Percentiles rank a stretch among this genome's conserved stretches.
Conservation (phyloP, 2,329 filamentous ascomycete species). For the Coniochaeta ligniaria region DNA sequence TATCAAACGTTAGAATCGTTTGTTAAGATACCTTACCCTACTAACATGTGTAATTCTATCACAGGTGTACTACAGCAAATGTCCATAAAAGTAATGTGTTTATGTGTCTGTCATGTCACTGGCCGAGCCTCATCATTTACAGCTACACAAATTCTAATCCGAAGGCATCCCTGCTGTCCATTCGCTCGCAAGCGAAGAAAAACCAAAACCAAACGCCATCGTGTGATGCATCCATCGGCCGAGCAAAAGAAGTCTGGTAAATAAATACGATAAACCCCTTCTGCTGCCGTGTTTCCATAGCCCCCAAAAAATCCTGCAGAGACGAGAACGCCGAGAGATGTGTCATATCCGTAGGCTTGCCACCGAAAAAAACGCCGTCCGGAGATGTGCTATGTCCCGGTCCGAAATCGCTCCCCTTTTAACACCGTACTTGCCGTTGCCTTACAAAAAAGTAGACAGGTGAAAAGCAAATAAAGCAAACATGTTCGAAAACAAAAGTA, state of each 20-base stretch:
- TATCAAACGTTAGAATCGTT: too few relatives aligned
- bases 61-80: too few relatives aligned
- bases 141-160: background rate
- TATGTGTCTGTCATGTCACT: too few relatives aligned
- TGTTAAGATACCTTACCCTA: too few relatives aligned
- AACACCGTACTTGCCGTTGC: background rate
- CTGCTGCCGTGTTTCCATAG: too few relatives aligned
- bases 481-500: background rate
- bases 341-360: background rate
- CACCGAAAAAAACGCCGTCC: background rate
- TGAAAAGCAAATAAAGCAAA: background rate
- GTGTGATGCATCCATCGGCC: background rate
- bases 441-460: background rate
- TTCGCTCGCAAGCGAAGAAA: background rate
- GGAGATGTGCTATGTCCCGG: background rate
- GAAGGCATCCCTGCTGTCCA: background rate
- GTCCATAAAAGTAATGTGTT: too few relatives aligned
- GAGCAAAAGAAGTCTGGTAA: background rate
- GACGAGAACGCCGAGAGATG: background rate
- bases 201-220: background rate
- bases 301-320: too few relatives aligned
- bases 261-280: too few relatives aligned
- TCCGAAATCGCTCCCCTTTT: background rate
- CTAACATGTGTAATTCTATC: too few relatives aligned
- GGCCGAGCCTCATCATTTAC: too few relatives aligned